Percentiles rank a stretch among this genome's conserved stretches.
Conservation (phyloP, 2,329 filamentous ascomycete genomes). For the Cordyceps cateniannulata region DNA sequence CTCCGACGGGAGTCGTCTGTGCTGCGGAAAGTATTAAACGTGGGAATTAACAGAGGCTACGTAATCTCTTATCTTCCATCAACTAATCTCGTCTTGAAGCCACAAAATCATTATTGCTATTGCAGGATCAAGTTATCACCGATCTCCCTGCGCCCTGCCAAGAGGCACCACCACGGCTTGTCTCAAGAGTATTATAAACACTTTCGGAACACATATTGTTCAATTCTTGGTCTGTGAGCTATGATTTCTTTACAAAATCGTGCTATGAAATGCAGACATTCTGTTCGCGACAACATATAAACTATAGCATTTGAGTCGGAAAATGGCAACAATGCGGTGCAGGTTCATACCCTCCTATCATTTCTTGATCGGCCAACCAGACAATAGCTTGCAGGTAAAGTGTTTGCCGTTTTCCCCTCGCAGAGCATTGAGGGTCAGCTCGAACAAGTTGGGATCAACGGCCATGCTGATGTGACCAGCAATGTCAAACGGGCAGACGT, state of each 20-base stretch:
- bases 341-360: background rate
- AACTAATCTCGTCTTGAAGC: background rate
- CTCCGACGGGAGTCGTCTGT: background rate
- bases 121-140: too few species aligned
- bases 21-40: background rate
- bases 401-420: conserved; percentile 3
- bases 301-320: background rate
- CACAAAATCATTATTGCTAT: too few species aligned
- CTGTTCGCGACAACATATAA: background rate
- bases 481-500: conserved; percentile 14
- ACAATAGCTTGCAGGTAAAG: conserved; percentile 2
- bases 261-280: too few species aligned
- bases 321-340: too few species aligned
- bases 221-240: too few species aligned
- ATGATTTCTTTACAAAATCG: too few species aligned
- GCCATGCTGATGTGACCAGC: conserved; percentile 15
- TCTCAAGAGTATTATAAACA: too few species aligned
- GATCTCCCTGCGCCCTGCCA: too few species aligned
- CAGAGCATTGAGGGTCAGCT: conserved; percentile 14
- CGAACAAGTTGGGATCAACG: conserved; percentile 13
- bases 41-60: background rate
- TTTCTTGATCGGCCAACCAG: background rate
- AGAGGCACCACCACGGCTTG: too few species aligned
- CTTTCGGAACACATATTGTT: too few species aligned
- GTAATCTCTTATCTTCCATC: background rate